Percentiles rank a stretch among this genome's conserved stretches.
phyloP scores from a whole-genome alignment of 805 yeast species.

The Saturnispora hagleri region DNA sequence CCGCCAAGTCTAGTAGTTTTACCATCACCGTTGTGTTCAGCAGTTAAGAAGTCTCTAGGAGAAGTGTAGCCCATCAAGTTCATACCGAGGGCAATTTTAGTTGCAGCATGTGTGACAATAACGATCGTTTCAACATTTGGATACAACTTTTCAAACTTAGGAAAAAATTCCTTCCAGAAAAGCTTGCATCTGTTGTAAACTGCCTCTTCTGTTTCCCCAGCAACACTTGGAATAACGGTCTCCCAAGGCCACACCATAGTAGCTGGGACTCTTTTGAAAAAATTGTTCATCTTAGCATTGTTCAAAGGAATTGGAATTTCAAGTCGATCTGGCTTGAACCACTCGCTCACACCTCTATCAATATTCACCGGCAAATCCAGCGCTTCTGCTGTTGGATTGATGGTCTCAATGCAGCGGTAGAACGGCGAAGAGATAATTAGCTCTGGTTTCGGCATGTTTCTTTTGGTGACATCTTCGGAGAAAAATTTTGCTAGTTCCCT shows the following conservation, averaged over 20 bases:
- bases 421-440: conserved; percentile 75
- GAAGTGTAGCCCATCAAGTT: conserved; percentile 46
- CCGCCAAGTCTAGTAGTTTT: conserved; percentile 41
- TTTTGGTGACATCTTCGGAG: conserved; percentile 24
- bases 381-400: conserved; percentile 54
- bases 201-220: conserved; percentile 72
- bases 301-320: conserved; percentile 65
- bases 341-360: conserved; percentile 87
- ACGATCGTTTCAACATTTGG: conserved; percentile 58
- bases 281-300: conserved; percentile 35
- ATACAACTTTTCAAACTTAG: conserved; percentile 42
- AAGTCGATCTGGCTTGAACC: conserved; percentile 69
- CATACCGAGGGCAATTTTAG: conserved; percentile 83
- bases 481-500: conserved; percentile 62
- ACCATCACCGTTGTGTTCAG: conserved; percentile 33
- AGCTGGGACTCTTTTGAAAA: conserved; percentile 41
- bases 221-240: conserved; percentile 47
- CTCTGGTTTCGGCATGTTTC: conserved; percentile 46
- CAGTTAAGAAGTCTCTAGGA: conserved; percentile 44
- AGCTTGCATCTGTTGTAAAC: conserved; percentile 49
- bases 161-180: conserved; percentile 51
- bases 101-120: conserved; percentile 88
- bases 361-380: conserved; percentile 51
- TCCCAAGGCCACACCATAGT: conserved; percentile 37
- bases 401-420: conserved; percentile 81